Evolutionary conservation across 768 basidiomycete species (phyloP), one percentile per base, ranked within the genome.

Genomic region (Gloeophyllum trabeum): DNA sequence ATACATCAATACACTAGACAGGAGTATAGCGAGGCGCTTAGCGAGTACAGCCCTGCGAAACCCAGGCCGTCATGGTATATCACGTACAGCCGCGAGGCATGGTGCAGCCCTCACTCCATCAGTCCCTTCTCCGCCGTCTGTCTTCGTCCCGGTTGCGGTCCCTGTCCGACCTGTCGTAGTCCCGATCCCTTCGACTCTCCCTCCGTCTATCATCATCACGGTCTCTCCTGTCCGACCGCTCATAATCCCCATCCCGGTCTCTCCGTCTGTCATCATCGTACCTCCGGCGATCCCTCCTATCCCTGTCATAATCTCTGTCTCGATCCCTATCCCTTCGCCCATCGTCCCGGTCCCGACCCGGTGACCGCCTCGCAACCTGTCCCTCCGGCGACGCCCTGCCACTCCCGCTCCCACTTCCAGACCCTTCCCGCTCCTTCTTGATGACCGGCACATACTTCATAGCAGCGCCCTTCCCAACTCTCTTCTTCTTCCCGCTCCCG

Each of bases 401-500:
- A 50, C 40, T 44, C 49, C 32, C 28, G 24, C 42, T 38, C 35
- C 35, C 24, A 35, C 42, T 32, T 20, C 28, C 35, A 37, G 21
- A 43, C 2, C 43, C 53, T 2, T 54, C 51, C 28, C 50, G 46
- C 35, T 86, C 88, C 55, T 69, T 70, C 62, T 77, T 88, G 35
- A 90, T 54, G 23, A 98, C 65, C 7, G 96, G 93, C 21, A 92
- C 64, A 54, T 96, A 98, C 51, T 78, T 74, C 62, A 75, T 78
- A 42, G 89, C 86, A 3, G 73, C 73, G 24, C 70, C 63, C 51
- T 61, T 70, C 49, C 55, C 64, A 5, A 46, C 48, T 30, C 61
- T 61, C 44, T 61, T 60, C 54, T 66, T 72, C 62, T 67, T 75
- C 57, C 57, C 67, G 51, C 64, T 75, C 16, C 83, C 84, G 46